Evolutionary conservation across 345 rosid species (phyloP).

Genomic region (Lepidium didymum): DNA sequence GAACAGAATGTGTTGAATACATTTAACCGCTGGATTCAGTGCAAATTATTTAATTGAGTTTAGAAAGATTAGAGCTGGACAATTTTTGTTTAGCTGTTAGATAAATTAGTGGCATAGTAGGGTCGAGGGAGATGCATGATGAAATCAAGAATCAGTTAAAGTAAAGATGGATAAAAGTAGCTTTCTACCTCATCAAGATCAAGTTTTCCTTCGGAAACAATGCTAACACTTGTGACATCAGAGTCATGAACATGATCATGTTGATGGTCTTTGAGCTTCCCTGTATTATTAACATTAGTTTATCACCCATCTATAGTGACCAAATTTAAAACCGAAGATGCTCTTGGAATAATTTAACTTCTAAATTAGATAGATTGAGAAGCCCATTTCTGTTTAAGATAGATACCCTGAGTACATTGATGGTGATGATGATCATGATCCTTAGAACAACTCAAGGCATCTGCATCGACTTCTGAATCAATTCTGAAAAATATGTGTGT

Average conservation of each 20-base stretch:
- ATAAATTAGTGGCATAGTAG: too few species aligned
- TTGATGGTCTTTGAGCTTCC: slow-evolving; percentile 39
- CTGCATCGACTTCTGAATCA: slow-evolving; percentile 46
- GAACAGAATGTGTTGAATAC: background rate
- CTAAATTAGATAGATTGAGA: background rate
- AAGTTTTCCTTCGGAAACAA: slow-evolving; percentile 60
- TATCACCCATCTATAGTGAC: background rate
- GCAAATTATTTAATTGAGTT: too few species aligned
- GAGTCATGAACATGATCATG: slow-evolving; percentile 66
- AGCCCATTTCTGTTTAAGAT: background rate
- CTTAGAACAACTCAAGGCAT: slow-evolving; percentile 26
- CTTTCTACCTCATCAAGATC: slow-evolving; percentile 65
- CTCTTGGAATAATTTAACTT: too few species aligned
- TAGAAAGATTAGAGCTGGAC: too few species aligned
- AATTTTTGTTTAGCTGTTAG: too few species aligned
- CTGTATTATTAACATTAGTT: background rate
- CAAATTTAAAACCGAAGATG: background rate
- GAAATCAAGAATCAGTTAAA: background rate
- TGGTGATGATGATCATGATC: slow-evolving; percentile 36
- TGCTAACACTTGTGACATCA: slow-evolving; percentile 63
- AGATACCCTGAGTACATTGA: slow-evolving; percentile 35
- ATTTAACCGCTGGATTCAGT: too few species aligned
- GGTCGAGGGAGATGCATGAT: background rate
- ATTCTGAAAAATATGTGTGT: slow-evolving; percentile 36
- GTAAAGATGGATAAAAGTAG: background rate